phyloP scores from a whole-genome alignment of 2,329 filamentous ascomycete genomes.

The Hypoxylon sp. region DNA sequence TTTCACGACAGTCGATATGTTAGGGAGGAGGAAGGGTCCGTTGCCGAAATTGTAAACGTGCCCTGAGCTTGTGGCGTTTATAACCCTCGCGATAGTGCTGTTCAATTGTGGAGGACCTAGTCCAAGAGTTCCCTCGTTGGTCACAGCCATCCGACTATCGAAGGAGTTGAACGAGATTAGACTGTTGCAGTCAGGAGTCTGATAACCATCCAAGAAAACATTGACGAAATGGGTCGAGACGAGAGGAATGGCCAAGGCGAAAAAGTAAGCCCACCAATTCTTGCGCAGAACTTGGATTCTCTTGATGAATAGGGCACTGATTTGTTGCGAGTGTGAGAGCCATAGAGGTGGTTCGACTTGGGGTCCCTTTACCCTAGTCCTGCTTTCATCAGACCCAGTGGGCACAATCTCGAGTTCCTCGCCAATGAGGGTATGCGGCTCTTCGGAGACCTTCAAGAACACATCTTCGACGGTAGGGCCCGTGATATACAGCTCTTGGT shows the following conservation, averaged over 20 bases:
- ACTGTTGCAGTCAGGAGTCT: conserved; percentile 41
- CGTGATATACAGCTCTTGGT: conserved; percentile 73
- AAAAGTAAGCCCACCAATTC: conserved; percentile 51
- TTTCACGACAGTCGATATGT: conserved; percentile 35
- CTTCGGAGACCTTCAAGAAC: conserved; percentile 75
- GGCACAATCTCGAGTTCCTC: conserved; percentile 36
- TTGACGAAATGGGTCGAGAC: conserved; percentile 44
- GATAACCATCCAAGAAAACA: conserved; percentile 41
- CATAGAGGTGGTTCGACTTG: conserved; percentile 33
- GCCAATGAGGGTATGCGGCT: conserved; percentile 55
- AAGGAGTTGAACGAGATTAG: conserved; percentile 30
- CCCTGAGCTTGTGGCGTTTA: conserved; percentile 15
- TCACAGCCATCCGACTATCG: conserved; percentile 13
- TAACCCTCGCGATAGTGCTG: conserved; percentile 25
- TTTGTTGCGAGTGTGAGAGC: conserved; percentile 44
- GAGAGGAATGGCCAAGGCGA: conserved; percentile 49
- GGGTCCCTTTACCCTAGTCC: conserved; percentile 26
- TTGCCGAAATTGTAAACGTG: not conserved
- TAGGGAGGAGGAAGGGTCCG: conserved; percentile 37
- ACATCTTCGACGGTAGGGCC: conserved; percentile 78
- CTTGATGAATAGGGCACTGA: conserved; percentile 50
- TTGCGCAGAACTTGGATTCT: conserved; percentile 47
- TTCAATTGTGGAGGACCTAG: conserved; percentile 42
- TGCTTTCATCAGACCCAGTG: conserved; percentile 23
- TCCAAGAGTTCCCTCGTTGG: conserved; percentile 4